Evolutionary conservation across 2,329 filamentous ascomycete species (phyloP).

Genomic region (Alternaria tenuissima): DNA sequence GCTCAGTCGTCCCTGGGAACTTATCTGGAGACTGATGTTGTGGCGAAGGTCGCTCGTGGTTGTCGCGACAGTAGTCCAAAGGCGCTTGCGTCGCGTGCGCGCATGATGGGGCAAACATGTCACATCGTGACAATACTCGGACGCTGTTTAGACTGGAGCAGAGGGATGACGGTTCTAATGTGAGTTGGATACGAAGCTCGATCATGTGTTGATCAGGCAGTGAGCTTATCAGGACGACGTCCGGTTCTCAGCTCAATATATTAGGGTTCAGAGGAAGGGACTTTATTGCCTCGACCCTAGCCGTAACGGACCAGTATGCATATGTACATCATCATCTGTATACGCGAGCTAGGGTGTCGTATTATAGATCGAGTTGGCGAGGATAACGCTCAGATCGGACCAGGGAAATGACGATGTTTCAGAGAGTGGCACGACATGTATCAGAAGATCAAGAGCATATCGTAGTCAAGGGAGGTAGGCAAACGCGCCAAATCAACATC

Average conservation of each 20-base stretch:
- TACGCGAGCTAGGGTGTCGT: no score
- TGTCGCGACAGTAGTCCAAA: not conserved
- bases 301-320: no score
- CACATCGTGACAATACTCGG: not conserved
- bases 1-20: not conserved
- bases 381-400: no score
- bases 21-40: not conserved
- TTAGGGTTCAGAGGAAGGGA: no score
- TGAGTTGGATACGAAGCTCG: not conserved
- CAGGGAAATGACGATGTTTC: not conserved
- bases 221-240: no score
- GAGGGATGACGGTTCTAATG: not conserved
- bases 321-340: no score
- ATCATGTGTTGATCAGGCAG: not conserved
- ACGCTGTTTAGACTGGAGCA: not conserved
- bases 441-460: not conserved
- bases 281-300: no score
- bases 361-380: no score
- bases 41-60: not conserved
- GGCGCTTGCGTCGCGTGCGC: not conserved
- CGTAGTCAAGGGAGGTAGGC: not conserved
- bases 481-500: not conserved
- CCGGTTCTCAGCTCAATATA: no score
- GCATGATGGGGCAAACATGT: not conserved
- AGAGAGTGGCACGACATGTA: no score